Conservation (phyloP, 495 filamentous ascomycete genomes). For the Aspergillus bridgeri region DNA sequence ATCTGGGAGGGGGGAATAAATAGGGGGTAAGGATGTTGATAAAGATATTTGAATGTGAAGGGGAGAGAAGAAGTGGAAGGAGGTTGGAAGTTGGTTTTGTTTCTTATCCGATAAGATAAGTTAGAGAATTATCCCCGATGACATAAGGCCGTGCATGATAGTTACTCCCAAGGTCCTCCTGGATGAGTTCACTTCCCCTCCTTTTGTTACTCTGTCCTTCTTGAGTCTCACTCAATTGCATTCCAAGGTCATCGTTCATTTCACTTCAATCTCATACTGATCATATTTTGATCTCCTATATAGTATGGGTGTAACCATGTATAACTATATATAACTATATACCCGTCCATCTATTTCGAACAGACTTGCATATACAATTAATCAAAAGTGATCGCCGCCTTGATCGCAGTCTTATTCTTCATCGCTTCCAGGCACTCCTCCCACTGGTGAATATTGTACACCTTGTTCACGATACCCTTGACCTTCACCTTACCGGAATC, state of each 20-base stretch:
- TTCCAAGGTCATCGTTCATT: neutral
- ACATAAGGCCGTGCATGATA: neutral
- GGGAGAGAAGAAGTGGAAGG: neutral
- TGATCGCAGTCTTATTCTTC: constrained; percentile 65
- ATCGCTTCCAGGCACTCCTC: constrained; percentile 41
- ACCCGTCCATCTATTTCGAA: neutral
- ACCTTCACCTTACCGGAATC: constrained; percentile 64
- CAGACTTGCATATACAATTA: constrained; percentile 34
- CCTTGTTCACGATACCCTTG: constrained; percentile 50
- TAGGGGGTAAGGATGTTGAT: neutral
- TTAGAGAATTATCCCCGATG: neutral
- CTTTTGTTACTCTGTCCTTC: neutral
- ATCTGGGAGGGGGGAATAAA: constrained; percentile 2
- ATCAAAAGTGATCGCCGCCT: constrained; percentile 68
- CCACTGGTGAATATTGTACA: constrained; percentile 48
- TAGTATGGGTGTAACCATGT: constrained; percentile 7
- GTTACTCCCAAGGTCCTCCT: neutral
- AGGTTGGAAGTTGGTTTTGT: constrained; percentile 1
- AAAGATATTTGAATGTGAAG: constrained; percentile 1
- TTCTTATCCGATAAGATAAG: constrained; percentile 1
- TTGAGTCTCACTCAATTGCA: neutral
- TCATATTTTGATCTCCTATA: neutral
- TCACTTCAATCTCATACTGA: neutral
- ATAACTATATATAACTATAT: constrained; percentile 1
- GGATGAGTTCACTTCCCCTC: neutral